Evolutionary conservation across 495 filamentous ascomycete species (phyloP).

Genomic region (Neurospora africana): DNA sequence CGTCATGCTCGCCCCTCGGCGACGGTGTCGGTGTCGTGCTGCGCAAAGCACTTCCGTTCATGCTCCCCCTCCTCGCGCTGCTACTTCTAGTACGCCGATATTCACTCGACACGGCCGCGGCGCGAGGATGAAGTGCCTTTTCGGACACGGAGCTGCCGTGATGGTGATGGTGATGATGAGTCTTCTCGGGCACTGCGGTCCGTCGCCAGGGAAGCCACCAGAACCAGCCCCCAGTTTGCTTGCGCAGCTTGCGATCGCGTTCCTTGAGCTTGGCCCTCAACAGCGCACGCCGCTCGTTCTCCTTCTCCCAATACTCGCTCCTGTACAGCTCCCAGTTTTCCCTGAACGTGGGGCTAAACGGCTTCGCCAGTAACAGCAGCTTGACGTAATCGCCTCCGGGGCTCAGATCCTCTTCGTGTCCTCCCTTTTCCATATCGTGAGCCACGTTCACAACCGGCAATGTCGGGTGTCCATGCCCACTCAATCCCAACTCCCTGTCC

Average conservation of each 20-base stretch:
- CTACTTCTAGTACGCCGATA: slow-evolving; percentile 36
- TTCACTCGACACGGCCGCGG: slow-evolving; percentile 30
- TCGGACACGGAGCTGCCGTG: slow-evolving; percentile 14
- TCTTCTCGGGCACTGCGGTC: slow-evolving; percentile 13
- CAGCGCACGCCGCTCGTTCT: slow-evolving; percentile 77
- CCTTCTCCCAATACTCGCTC: slow-evolving; percentile 89
- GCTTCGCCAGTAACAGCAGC: slow-evolving; percentile 82
- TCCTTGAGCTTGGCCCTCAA: slow-evolving; percentile 58
- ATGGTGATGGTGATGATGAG: slow-evolving; percentile 15
- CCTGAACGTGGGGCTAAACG: slow-evolving; percentile 89
- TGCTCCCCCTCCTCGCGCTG: slow-evolving; percentile 38
- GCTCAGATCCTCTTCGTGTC: slow-evolving; percentile 76
- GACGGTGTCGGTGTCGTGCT: slow-evolving; percentile 40
- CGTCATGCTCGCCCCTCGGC: slow-evolving; percentile 23
- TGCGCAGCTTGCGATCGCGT: slow-evolving; percentile 53
- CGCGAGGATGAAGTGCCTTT: slow-evolving; percentile 25
- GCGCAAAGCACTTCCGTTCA: slow-evolving; percentile 28
- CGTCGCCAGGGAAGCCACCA: slow-evolving; percentile 65
- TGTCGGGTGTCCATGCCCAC: slow-evolving; percentile 27
- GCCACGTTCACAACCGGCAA: slow-evolving; percentile 22
- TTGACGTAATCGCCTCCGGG: slow-evolving; percentile 86
- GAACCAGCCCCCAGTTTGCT: slow-evolving; percentile 63
- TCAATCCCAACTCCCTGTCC: slow-evolving; percentile 36
- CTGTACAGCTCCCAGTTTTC: slow-evolving; percentile 95
- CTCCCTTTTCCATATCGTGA: slow-evolving; percentile 39